Conservation (phyloP, 352 stramenopile genomes). For the Pythium periplocum region DNA sequence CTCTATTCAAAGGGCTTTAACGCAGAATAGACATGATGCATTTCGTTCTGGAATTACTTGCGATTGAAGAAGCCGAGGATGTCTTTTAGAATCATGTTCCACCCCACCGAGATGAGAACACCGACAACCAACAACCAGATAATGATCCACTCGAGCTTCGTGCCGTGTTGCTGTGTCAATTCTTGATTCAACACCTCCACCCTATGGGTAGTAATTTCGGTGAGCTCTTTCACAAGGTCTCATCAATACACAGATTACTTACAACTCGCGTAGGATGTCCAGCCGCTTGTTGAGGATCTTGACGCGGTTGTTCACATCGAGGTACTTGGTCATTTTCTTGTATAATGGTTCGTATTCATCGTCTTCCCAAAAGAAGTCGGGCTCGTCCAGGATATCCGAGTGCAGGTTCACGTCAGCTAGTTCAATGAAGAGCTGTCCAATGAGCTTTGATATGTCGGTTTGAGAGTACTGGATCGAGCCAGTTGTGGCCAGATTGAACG, state of each 20-base stretch:
- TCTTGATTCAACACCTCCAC: slow-evolving; percentile 91
- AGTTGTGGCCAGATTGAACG: slow-evolving; percentile 73
- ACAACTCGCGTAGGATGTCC: slow-evolving; percentile 90
- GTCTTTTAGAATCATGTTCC: slow-evolving; percentile 83
- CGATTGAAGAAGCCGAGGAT: slow-evolving; percentile 64
- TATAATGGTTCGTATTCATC: slow-evolving; percentile 91
- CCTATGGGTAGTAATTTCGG: slow-evolving; percentile 16
- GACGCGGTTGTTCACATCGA: slow-evolving; percentile 89
- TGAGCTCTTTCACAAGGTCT: neutral
- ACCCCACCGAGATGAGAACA: slow-evolving; percentile 79
- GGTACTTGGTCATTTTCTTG: slow-evolving; percentile 86
- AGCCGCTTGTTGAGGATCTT: slow-evolving; percentile 92
- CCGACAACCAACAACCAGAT: slow-evolving; percentile 91
- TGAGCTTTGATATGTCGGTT: slow-evolving; percentile 88
- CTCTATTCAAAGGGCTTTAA: neutral
- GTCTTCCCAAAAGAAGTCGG: slow-evolving; percentile 91
- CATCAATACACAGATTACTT: slow-evolving; percentile 14
- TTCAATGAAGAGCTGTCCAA: slow-evolving; percentile 87
- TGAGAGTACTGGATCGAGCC: slow-evolving; percentile 89
- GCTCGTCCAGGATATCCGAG: slow-evolving; percentile 91
- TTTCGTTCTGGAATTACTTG: slow-evolving; percentile 3
- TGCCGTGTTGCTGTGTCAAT: slow-evolving; percentile 78
- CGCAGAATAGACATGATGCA: slow-evolving; percentile 1
- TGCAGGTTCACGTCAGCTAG: slow-evolving; percentile 90
- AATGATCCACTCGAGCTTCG: slow-evolving; percentile 92